phyloP scores from a whole-genome alignment of 2,329 filamentous ascomycete species.

The Claviceps digitariae region DNA sequence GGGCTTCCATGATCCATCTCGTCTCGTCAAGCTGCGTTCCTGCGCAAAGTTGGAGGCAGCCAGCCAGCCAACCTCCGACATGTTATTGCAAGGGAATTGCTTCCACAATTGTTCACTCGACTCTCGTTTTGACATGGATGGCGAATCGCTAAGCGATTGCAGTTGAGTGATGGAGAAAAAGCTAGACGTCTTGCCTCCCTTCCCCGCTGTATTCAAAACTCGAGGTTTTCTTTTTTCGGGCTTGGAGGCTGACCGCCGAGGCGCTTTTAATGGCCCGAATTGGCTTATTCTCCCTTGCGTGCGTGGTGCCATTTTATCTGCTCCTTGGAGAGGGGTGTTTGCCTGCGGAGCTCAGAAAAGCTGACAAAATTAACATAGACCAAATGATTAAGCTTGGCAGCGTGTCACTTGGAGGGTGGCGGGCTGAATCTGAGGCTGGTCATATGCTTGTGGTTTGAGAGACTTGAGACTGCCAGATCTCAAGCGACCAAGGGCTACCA shows the following conservation, averaged over 20 bases:
- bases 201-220: no score
- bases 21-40: not conserved
- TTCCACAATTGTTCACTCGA: not conserved
- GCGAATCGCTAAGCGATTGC: not conserved
- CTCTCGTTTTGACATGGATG: not conserved
- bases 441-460: not conserved
- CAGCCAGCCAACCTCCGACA: not conserved
- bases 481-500: not conserved
- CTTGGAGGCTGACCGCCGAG: not conserved
- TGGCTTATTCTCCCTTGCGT: conserved; percentile 4
- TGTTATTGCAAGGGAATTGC: no score
- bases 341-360: not conserved
- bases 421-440: not conserved
- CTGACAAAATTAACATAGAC: not conserved
- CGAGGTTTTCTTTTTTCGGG: conserved; percentile 1
- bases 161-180: not conserved
- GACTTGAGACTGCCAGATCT: not conserved
- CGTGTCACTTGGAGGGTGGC: not conserved
- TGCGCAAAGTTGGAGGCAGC: not conserved
- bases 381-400: not conserved
- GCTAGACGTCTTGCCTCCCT: not conserved
- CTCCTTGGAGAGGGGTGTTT: not conserved
- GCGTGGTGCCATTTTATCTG: not conserved
- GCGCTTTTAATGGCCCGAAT: not conserved
- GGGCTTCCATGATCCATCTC: no score